Evolutionary conservation across 108 stramenopile genomes (phyloP), one percentile per base, ranked within the genome.

Genomic region (Nannochloropsis granulata): DNA sequence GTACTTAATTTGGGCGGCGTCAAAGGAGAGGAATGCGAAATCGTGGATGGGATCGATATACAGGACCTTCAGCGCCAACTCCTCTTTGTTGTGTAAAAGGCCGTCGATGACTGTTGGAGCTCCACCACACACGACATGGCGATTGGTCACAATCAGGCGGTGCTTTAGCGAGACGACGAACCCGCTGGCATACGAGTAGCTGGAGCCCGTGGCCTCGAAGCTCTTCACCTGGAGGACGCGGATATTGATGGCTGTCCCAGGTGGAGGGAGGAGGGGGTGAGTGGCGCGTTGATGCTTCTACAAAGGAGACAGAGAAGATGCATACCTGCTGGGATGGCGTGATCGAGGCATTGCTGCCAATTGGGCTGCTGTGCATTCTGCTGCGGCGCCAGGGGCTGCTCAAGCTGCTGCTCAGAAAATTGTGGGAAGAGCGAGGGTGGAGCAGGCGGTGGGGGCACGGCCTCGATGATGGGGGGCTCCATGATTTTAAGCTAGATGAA

Each of bases 21-120:
- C 90, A 46, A 90, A 91, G 19, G 80, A 45, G 83, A 46, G 46
- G 56, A 87, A 87, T 43, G 83, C 90, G 83, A 89, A 90, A 86
- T 91, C 91, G 85, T 90, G 91, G 2, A 91, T 82, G 13, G 91
- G 91, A 26, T 91, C 91, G 34, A 87, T 45, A 78, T 87, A 91
- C 43, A 91, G 25, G 16, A 89, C 84, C 71, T 42, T 78, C 21
- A 91, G 82, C 13, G 85, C 85, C 24, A 91, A 89, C 79, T 91
- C 91, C 81, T 91, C 91, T 79, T 91, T 91, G 85, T 84, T 91
- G 45, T 84, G 34, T 78, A 91, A 91, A 23, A 89, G 34, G 3
- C 89, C 90, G 24, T 91, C 90, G 13, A 87, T 87, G 24, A 83
- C 45, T 13, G 84, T 44, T 21, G 91, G 91, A n/a, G 89, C 91